phyloP scores from a whole-genome alignment of 2,329 filamentous ascomycete species.

The Alternaria gaisen region DNA sequence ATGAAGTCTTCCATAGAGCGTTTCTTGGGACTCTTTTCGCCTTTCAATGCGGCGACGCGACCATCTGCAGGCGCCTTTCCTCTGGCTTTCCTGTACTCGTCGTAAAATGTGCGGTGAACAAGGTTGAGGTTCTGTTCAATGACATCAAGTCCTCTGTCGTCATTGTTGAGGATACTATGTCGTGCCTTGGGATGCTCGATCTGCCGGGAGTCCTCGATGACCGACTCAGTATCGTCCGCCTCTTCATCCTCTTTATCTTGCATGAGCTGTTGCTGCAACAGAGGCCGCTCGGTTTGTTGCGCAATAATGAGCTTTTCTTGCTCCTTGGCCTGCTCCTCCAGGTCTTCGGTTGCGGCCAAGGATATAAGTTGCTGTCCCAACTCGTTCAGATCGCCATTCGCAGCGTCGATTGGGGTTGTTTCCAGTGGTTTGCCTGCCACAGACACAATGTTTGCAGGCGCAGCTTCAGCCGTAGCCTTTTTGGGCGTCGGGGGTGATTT shows the following conservation, averaged over 20 bases:
- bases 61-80: constrained; percentile 51
- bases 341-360: constrained; percentile 76
- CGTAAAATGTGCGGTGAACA: constrained; percentile 83
- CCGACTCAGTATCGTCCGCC: constrained; percentile 59
- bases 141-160: constrained; percentile 81
- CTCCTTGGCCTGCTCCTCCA: constrained; percentile 80
- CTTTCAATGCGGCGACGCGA: constrained; percentile 61
- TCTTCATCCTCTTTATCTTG: constrained; percentile 85
- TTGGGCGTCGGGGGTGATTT: constrained; percentile 27
- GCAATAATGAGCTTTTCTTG: constrained; percentile 89
- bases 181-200: constrained; percentile 57
- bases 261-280: constrained; percentile 91
- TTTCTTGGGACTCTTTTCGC: constrained; percentile 61
- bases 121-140: constrained; percentile 78
- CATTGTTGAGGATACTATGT: constrained; percentile 85
- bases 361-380: constrained; percentile 79
- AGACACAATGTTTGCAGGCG: constrained; percentile 23
- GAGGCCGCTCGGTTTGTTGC: constrained; percentile 85
- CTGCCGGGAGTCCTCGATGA: constrained; percentile 43
- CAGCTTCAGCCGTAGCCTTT: constrained; percentile 26
- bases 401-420: constrained; percentile 22
- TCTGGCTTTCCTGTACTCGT: constrained; percentile 74
- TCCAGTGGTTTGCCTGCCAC: constrained; percentile 37
- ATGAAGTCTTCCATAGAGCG: constrained; percentile 64
- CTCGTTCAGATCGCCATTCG: constrained; percentile 63